Percentiles rank a stretch among this genome's conserved stretches.
phyloP scores from a whole-genome alignment of 1,284 basidiomycete species.

The Tylopilus sp. region DNA sequence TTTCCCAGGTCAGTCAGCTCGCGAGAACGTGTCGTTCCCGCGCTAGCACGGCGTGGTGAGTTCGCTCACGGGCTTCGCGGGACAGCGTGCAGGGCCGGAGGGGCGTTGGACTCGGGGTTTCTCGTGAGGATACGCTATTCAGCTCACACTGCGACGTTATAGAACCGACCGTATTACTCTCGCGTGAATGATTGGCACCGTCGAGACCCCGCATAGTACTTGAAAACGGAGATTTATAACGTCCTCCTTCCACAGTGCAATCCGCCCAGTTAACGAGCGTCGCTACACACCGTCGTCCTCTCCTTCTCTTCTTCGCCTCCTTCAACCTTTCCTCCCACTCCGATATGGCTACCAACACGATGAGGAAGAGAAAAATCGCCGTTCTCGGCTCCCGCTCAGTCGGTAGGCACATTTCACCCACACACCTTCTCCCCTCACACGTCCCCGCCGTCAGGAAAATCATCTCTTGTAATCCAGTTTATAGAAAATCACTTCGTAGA shows the following conservation, averaged over 20 bases:
- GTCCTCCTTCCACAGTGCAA: no score
- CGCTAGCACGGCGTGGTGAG: slow-evolving; percentile 15
- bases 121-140: slow-evolving; percentile 9
- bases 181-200: no score
- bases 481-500: slow-evolving; percentile 71
- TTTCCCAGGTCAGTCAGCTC: slow-evolving; percentile 17
- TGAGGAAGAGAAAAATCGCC: slow-evolving; percentile 83
- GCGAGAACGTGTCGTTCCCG: slow-evolving; percentile 11
- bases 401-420: slow-evolving; percentile 44
- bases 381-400: slow-evolving; percentile 79
- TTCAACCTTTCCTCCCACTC: slow-evolving; percentile 1
- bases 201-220: no score
- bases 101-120: background rate
- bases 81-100: slow-evolving; percentile 4
- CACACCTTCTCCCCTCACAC: slow-evolving; percentile 18
- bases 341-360: slow-evolving; percentile 51
- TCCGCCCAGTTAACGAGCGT: slow-evolving; percentile 24
- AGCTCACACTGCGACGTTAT: slow-evolving; percentile 8
- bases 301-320: slow-evolving; percentile 7
- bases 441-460: slow-evolving; percentile 56
- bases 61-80: slow-evolving; percentile 26
- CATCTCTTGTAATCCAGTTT: slow-evolving; percentile 72
- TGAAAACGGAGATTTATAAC: no score
- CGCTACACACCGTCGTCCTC: slow-evolving; percentile 23
- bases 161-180: no score